Conservation (phyloP, 2,329 filamentous ascomycete species). For the Thyridium curvatum region DNA sequence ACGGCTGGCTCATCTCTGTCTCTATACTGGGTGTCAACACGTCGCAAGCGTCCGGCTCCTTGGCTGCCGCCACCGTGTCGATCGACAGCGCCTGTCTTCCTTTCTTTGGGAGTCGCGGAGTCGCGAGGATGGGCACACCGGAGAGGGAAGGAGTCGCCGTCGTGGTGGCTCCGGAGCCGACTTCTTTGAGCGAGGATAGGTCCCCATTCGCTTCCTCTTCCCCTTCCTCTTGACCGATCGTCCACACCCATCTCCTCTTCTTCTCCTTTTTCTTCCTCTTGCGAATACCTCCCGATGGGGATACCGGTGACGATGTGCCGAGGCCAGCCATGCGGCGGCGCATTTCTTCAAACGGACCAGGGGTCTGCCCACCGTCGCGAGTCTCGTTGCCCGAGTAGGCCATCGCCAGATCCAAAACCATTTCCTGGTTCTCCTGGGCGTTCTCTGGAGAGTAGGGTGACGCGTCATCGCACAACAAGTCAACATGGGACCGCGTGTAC, state of each 20-base stretch:
- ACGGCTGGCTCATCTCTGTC: constrained; percentile 1
- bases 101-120: not conserved
- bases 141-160: constrained; percentile 21
- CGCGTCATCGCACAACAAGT: constrained; percentile 52
- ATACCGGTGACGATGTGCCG: constrained; percentile 31
- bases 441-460: constrained; percentile 39
- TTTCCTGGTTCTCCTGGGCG: constrained; percentile 9
- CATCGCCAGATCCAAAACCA: constrained; percentile 39
- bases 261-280: constrained; percentile 54
- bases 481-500: constrained; percentile 58
- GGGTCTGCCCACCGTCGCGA: constrained; percentile 55
- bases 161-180: constrained; percentile 32
- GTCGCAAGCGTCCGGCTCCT: not conserved
- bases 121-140: not conserved
- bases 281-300: constrained; percentile 37
- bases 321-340: constrained; percentile 48
- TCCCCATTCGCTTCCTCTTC: constrained; percentile 13
- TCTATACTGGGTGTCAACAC: constrained; percentile 6
- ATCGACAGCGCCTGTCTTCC: not conserved
- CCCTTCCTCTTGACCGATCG: constrained; percentile 49
- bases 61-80: not conserved
- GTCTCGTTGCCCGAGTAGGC: constrained; percentile 48
- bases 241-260: constrained; percentile 61
- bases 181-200: constrained; percentile 20
- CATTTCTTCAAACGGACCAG: constrained; percentile 59